phyloP scores from a whole-genome alignment of 345 rosid genomes.

The Salix caprea region DNA sequence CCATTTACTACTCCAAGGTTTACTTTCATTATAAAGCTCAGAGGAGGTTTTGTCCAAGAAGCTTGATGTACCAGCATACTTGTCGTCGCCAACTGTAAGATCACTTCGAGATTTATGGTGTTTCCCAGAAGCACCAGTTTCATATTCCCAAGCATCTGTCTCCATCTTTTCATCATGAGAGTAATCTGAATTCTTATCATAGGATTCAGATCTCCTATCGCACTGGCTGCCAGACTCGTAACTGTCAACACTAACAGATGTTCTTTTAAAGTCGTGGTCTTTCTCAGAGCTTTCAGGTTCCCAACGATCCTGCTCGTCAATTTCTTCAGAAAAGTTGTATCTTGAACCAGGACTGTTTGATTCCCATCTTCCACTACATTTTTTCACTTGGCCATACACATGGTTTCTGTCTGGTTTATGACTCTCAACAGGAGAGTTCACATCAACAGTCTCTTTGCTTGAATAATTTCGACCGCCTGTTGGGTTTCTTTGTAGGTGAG shows the following conservation, averaged over 20 bases:
- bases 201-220: not conserved
- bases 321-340: not conserved
- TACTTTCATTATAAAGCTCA: not conserved
- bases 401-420: not conserved
- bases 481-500: not conserved
- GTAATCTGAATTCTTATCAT: too few species aligned
- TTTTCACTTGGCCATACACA: not conserved
- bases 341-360: not conserved
- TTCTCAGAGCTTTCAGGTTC: constrained; percentile 15
- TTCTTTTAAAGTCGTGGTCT: not conserved
- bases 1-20: not conserved
- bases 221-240: not conserved
- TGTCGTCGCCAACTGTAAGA: not conserved
- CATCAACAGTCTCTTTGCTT: constrained; percentile 6
- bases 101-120: not conserved
- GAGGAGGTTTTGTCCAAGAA: not conserved
- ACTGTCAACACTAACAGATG: not conserved
- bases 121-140: not conserved
- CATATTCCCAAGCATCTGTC: not conserved
- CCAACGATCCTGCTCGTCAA: constrained; percentile 23
- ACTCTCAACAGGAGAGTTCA: constrained; percentile 2
- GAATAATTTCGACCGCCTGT: constrained; percentile 2
- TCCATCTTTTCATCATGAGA: not conserved
- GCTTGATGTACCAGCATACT: not conserved
- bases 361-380: not conserved